Base-by-base conservation (phyloP, 495 filamentous ascomycete species). In the Penicillium canariense region DNA sequence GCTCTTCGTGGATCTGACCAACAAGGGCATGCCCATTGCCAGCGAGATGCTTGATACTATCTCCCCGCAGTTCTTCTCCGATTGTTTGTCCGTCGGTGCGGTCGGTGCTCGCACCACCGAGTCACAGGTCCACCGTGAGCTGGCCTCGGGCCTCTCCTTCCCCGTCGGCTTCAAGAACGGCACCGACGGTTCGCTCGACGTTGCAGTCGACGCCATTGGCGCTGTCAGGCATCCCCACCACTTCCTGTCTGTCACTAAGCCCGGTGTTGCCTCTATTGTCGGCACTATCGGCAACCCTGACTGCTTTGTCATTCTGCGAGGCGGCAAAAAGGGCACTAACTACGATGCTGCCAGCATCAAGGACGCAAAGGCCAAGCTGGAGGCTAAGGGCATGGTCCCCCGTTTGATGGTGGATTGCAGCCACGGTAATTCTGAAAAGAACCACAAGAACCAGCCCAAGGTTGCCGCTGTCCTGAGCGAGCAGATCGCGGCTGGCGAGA, bases 161-260 rank as follows among this genome's bases (percentile, higher is more conserved):
- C 94, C 95, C 2, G 90, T 99, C 11, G 95, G 95, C 36, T 99
- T 99, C 85, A 99, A 99, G 81, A 99, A 99, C 70, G 95, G 95
- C 52, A 99, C 95, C 25, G 95, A 99, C 69, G 95, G 95, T 17
- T 86, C 87, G 1, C 73, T 97, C 32, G 84, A 86, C 52, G 90
- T 97, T 2, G 91, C 95, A 1, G 88, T 99, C 55, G 95, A 99
- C 75, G 95, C 95, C 42, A 97, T 97, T 72, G 93, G 92, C 50
- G 88, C 95, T 17, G 94, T 96, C 11, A 85, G 80, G 65, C 89
- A 96, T 60, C 89, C 91, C 18, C 95, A 99, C 63, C 95, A 97
- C 77, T 99, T 99, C 84, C 79, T 99, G 58, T 96, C 91, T 10
- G 95, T 99, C 52, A 97, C 94, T 7, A 99, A 97, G 76, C 94